Base-by-base conservation (phyloP, 2,329 filamentous ascomycete species). In the Pseudogymnoascus sp. region DNA sequence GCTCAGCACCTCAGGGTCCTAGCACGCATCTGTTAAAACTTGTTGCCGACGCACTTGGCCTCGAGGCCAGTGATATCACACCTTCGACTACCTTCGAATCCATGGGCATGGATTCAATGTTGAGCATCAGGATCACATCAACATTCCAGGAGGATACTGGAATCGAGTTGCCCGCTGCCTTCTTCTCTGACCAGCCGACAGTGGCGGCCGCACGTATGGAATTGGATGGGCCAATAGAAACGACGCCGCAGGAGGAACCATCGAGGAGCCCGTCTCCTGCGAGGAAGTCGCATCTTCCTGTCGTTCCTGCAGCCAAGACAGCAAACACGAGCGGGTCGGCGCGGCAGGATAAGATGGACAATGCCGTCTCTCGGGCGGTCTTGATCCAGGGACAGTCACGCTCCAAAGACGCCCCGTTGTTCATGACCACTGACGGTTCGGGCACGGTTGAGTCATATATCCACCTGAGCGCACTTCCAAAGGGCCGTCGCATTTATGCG, bases 41-140 rank as follows among this genome's bases (percentile, higher is more conserved):
- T 23, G 61, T 66, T 30, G 36, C 62, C 28, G 55, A 61, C n/a
- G 63, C 64, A 38, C 5, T 60, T 11, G 62, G 63, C 4, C 49
- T 66, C 16, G 55, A 61, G n/a, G 16, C 19, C 12, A 61, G 49
- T 33, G 60, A 66, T 55, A 55, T 60, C 2, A n/a, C 33, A n/a
- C 36, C 52, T 6, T 59, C 58, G 2, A 60, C 62, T 8, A 9
- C 19, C 1, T 64, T 66, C 28, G 45, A 62, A 6, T 63, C 64
- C 19, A 23, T 66, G 2, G 65, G 65, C 3, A 19, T 66, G 22
- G 63, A 66, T 45, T 66, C 65, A 16, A 38, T 66, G 8, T 14
- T 66, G 30, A 65, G 49, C 11, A 65, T 66, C 23, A 35, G 62
- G 14, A 49, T 66, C 23, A 30, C 63, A 7, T 28, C 38, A 2